phyloP scores from a whole-genome alignment of 2,329 filamentous ascomycete species.

The Trichothecium sympodiale region DNA sequence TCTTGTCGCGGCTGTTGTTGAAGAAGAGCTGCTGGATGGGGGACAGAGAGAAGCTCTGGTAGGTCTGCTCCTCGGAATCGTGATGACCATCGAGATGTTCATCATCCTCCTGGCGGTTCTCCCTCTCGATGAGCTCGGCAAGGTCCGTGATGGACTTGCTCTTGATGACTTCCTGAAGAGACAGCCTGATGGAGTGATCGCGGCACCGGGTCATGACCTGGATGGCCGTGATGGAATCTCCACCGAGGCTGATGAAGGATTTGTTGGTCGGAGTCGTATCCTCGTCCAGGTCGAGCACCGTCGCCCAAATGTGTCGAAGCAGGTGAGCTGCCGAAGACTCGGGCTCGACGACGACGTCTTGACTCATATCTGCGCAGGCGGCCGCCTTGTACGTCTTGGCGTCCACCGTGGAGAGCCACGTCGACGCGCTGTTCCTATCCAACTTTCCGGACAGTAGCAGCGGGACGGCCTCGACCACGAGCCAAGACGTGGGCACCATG shows the following conservation, averaged over 20 bases:
- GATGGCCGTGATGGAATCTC: constrained; percentile 33
- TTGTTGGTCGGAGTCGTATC: constrained; percentile 16
- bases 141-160: constrained; percentile 17
- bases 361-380: constrained; percentile 17
- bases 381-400: constrained; percentile 25
- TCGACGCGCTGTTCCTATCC: constrained; percentile 23
- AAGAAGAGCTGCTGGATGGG: constrained; percentile 35
- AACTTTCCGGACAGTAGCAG: constrained; percentile 16
- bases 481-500: constrained; percentile 22
- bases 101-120: not conserved
- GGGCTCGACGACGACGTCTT: constrained; percentile 3
- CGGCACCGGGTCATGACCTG: constrained; percentile 26
- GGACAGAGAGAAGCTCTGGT: constrained; percentile 26
- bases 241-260: constrained; percentile 27
- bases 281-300: constrained; percentile 23
- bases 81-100: not conserved
- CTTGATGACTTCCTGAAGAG: constrained; percentile 20
- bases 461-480: constrained; percentile 15
- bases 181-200: constrained; percentile 15
- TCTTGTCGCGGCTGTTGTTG: constrained; percentile 14
- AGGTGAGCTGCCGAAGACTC: constrained; percentile 2
- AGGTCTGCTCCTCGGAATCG: constrained; percentile 7
- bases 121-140: constrained; percentile 3
- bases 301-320: constrained; percentile 23
- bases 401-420: constrained; percentile 31